phyloP scores from a whole-genome alignment of 148 eudicot species.

The Chenopodium album region DNA sequence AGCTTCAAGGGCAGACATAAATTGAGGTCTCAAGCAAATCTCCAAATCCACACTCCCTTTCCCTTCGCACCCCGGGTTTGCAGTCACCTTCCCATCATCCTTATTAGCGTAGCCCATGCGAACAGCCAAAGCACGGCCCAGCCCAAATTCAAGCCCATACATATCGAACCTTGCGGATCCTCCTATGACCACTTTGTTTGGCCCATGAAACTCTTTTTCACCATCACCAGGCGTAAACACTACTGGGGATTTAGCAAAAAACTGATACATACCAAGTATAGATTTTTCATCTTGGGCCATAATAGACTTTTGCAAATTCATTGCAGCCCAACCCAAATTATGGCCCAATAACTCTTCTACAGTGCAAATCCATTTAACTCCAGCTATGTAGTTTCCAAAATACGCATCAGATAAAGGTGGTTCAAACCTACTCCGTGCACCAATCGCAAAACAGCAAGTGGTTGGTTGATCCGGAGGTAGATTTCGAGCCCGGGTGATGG shows the following conservation, averaged over 20 bases:
- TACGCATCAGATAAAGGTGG: conserved; percentile 48
- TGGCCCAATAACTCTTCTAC: conserved; percentile 46
- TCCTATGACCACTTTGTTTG: conserved; percentile 47
- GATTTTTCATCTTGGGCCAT: conserved; percentile 36
- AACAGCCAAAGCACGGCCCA: conserved; percentile 60
- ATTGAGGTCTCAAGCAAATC: conserved; percentile 54
- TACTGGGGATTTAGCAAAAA: conserved; percentile 24
- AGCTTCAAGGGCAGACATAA: conserved; percentile 53
- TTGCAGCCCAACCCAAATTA: conserved; percentile 48
- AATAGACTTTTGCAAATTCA: conserved; percentile 33
- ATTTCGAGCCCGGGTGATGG: conserved; percentile 17
- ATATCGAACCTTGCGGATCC: conserved; percentile 70
- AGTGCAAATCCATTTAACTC: conserved; percentile 13
- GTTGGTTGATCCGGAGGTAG: conserved; percentile 35
- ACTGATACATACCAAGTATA: conserved; percentile 14
- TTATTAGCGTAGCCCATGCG: conserved; percentile 68
- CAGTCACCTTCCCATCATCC: conserved; percentile 74
- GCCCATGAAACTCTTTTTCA: conserved; percentile 40
- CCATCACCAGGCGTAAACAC: conserved; percentile 23
- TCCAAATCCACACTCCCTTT: conserved; percentile 70
- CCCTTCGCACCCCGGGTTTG: conserved; percentile 63
- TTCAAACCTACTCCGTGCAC: conserved; percentile 50
- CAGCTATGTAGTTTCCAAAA: conserved; percentile 60
- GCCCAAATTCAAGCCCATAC: conserved; percentile 83
- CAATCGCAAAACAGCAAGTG: conserved; percentile 53